Conservation (phyloP, 805 yeast genomes). For the Pichia heedii region DNA sequence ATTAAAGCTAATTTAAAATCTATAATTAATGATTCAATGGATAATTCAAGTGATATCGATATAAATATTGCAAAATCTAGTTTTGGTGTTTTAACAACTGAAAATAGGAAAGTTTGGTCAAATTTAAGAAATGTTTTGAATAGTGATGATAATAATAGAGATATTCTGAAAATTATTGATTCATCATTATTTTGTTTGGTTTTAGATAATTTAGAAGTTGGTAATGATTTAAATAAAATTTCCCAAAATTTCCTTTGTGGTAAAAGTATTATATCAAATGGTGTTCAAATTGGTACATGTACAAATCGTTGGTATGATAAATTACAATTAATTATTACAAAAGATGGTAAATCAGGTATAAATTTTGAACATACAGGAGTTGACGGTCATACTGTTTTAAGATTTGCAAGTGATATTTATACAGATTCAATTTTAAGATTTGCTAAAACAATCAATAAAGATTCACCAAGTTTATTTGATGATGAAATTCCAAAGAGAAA, state of each 20-base stretch:
- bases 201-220: slow-evolving; percentile 65
- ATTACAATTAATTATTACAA: slow-evolving; percentile 76
- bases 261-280: slow-evolving; percentile 64
- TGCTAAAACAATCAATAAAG: slow-evolving; percentile 73
- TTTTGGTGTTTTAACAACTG: slow-evolving; percentile 85
- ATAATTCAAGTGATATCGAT: slow-evolving; percentile 31
- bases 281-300: slow-evolving; percentile 89
- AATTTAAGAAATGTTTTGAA: slow-evolving; percentile 47
- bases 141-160: slow-evolving; percentile 45
- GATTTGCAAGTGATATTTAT: slow-evolving; percentile 83
- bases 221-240: slow-evolving; percentile 51
- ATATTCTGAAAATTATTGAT: slow-evolving; percentile 68
- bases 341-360: slow-evolving; percentile 86
- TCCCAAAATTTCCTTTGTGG: slow-evolving; percentile 88
- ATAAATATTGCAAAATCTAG: slow-evolving; percentile 62
- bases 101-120: slow-evolving; percentile 85
- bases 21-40: slow-evolving; percentile 63
- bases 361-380: slow-evolving; percentile 94
- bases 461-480: slow-evolving; percentile 69
- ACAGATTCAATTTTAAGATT: slow-evolving; percentile 84
- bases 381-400: slow-evolving; percentile 87
- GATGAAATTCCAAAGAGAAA: slow-evolving; percentile 33
- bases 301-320: slow-evolving; percentile 91
- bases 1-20: slow-evolving; percentile 65
- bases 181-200: slow-evolving; percentile 77